Evolutionary conservation across 2,329 filamentous ascomycete species (phyloP).

Genomic region (Coleophoma crateriformis): DNA sequence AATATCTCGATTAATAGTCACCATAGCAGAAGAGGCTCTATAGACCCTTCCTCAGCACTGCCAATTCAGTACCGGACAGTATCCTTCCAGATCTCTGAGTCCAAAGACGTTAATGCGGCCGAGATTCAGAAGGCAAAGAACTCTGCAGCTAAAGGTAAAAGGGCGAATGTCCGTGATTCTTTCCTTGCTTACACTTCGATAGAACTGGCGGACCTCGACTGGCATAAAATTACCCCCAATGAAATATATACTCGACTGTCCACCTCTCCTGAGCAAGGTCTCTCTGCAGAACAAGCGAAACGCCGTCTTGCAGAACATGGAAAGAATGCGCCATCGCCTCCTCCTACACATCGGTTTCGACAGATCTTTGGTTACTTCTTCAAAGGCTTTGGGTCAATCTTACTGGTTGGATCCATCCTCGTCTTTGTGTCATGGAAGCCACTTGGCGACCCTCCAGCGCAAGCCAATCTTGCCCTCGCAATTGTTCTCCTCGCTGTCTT

Average conservation of each 20-base stretch:
- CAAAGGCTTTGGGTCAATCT: constrained; percentile 68
- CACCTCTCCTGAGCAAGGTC: constrained; percentile 49
- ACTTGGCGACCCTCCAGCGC: constrained; percentile 63
- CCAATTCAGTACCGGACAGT: constrained; percentile 51
- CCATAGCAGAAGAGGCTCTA: constrained; percentile 22
- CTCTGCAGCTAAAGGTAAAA: constrained; percentile 37
- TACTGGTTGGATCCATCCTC: constrained; percentile 62
- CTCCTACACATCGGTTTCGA: constrained; percentile 52
- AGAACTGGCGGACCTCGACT: constrained; percentile 61
- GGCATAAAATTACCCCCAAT: constrained; percentile 55
- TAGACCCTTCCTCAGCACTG: constrained; percentile 36
- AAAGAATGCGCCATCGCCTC: constrained; percentile 60
- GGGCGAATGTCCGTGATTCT: neutral
- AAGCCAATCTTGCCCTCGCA: constrained; percentile 66
- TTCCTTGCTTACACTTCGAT: constrained; percentile 9
- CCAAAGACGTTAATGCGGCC: constrained; percentile 38
- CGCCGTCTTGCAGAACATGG: constrained; percentile 55
- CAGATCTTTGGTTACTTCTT: constrained; percentile 67
- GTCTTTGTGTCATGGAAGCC: constrained; percentile 76
- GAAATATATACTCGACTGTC: constrained; percentile 56
- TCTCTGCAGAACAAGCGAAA: constrained; percentile 52
- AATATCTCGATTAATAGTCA: constrained; percentile 20
- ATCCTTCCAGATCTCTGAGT: constrained; percentile 52
- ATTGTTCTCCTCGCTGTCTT: constrained; percentile 70
- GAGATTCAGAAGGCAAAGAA: constrained; percentile 36